Base-by-base conservation (phyloP, 345 rosid genomes). In the Leavenworthia alabamica region DNA sequence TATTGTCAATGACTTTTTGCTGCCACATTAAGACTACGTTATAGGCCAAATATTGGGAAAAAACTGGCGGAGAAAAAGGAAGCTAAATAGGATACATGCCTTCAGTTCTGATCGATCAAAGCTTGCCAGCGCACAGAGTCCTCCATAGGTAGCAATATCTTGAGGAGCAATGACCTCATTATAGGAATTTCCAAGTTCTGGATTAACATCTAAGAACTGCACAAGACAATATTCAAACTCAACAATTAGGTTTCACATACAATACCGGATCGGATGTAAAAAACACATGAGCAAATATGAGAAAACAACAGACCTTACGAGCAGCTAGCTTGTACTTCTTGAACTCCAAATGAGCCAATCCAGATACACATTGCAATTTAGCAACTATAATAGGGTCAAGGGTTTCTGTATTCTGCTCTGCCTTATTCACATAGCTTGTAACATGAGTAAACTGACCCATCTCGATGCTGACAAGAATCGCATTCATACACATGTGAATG, bases 251-350 rank as follows among this genome's bases (percentile, higher is more conserved):
- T 37, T 11, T 56, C 51, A 20, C 26, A 36, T 36, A 55, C n/a
- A 35, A 55, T 22, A 27, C 26, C 23, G 0, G 11, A 26, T 7
- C 23, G 3, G 22, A 60, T 33, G 42, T 5, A 7, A 36, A 20
- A 54, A 13, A 39, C 31, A 63, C 59, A 11, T 12, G 57, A 49
- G 32, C 23, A 27, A 55, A 27, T 37, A 3, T 6, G 12, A 52
- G 2, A 43, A 70, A 24, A 59, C 32, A 27, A 65, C 80, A 56
- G 55, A 90, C 99, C 97, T 88, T 94, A 8, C 96, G 88, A 56
- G 99, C 99, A 73, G 99, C 99, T 65, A 86, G 90, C 77, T 94
- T 94, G 70, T 90, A 94, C 75, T 94, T 94, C 68, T 73, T 90
- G 16, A 79, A 63, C 66, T 90, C 96, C 79, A 94, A 78, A 62